Percentiles rank a stretch among this genome's conserved stretches.
These are phyloP conservation scores for Cavenderia fasciculata DNA, from an alignment of 78 protist genomes.

Conservation along the genomic window DNA sequence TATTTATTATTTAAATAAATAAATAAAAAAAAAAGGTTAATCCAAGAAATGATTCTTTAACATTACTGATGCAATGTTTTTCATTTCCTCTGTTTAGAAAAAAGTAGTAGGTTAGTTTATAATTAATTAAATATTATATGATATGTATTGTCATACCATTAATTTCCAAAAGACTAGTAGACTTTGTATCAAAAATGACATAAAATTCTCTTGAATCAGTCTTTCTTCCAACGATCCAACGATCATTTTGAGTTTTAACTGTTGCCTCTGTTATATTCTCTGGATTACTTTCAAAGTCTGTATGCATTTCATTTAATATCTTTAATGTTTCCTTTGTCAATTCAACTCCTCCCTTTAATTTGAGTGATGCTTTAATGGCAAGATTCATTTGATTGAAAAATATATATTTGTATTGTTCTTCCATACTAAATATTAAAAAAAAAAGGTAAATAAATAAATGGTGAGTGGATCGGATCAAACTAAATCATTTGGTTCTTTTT, in stretches of 20 bases:
- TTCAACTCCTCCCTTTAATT: constrained; percentile 36
- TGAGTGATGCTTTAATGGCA: constrained; percentile 82
- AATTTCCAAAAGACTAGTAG: constrained; percentile 75
- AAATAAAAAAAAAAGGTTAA: too few relatives aligned
- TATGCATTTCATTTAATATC: constrained; percentile 76
- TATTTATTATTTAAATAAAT: too few relatives aligned
- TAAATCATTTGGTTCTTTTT: background rate
- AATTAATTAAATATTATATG: background rate
- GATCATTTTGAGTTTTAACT: constrained; percentile 45
- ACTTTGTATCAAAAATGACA: constrained; percentile 76
- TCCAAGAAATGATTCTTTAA: constrained; percentile 60
- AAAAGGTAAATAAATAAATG: background rate
- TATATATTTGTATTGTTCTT: constrained; percentile 80
- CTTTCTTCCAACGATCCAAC: constrained; percentile 84
- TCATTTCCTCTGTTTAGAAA: constrained; percentile 57
- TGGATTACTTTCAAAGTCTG: constrained; percentile 62
- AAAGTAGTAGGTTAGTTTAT: background rate
- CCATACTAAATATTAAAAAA: constrained; percentile 26
- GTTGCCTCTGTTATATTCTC: constrained; percentile 43
- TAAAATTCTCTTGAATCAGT: constrained; percentile 85
- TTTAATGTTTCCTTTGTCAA: constrained; percentile 69
- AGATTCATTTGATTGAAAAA: constrained; percentile 89
- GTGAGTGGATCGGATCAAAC: too few relatives aligned
- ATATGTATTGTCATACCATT: constrained; percentile 36
- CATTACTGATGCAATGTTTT: constrained; percentile 24